Evolutionary conservation across 2,329 filamentous ascomycete genomes (phyloP).

Genomic region (Epichloe aotearoae): DNA sequence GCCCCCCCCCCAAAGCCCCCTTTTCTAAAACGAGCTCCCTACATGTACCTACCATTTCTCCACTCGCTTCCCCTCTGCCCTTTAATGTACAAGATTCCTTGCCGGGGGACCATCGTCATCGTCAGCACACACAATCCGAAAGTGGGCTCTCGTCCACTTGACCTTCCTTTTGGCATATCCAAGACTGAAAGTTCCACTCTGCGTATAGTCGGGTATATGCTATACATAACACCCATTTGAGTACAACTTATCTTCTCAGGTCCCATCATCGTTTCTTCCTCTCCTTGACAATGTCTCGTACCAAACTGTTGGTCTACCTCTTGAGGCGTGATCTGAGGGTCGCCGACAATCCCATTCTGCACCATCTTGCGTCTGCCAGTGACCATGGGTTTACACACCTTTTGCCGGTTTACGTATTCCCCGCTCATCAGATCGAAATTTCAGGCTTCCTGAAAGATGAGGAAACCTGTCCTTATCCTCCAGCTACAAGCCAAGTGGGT

Average conservation of each 20-base stretch:
- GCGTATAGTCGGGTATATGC: neutral
- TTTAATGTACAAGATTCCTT: neutral
- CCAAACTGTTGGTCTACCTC: conserved; percentile 53
- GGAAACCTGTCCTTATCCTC: conserved; percentile 49
- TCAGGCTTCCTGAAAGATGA: conserved; percentile 54
- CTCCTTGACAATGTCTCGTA: conserved; percentile 19
- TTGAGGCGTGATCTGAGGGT: conserved; percentile 61
- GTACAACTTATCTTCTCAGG: too few relatives aligned
- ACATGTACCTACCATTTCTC: neutral
- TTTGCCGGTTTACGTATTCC: conserved; percentile 57
- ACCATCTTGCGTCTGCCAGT: conserved; percentile 35
- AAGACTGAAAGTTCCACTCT: neutral
- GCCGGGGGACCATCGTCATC: neutral
- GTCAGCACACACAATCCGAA: neutral
- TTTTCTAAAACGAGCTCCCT: neutral
- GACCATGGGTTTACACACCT: conserved; percentile 52
- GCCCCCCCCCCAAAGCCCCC: neutral
- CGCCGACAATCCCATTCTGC: conserved; percentile 61
- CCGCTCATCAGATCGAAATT: conserved; percentile 58
- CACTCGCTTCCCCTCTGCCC: neutral
- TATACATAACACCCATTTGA: neutral
- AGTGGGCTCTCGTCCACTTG: neutral
- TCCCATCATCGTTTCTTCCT: neutral
- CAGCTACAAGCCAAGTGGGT: conserved; percentile 51
- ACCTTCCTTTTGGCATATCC: neutral